Percentiles rank a stretch among this genome's conserved stretches.
These are phyloP conservation scores for Mycena galericulata DNA, from an alignment of 768 basidiomycete species.

Conservation along the genomic window DNA sequence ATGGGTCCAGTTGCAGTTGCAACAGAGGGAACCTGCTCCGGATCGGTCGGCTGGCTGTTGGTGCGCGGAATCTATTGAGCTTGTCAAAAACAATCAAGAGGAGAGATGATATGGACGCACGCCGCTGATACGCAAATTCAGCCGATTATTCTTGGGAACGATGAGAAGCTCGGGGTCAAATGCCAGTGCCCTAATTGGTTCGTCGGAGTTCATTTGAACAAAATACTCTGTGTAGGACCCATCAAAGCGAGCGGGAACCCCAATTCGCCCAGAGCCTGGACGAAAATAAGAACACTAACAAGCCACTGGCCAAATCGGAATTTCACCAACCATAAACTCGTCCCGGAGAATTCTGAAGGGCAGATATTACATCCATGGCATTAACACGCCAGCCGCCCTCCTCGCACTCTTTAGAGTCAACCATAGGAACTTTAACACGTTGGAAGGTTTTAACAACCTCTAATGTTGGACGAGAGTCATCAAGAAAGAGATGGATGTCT, in stretches of 20 bases:
- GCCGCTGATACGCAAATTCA: not conserved
- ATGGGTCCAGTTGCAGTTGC: not conserved
- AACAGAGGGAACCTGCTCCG: not conserved
- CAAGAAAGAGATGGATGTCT: not conserved
- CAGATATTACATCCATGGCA: not conserved
- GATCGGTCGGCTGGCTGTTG: not conserved
- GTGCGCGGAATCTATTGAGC: not conserved
- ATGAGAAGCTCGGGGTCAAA: not conserved
- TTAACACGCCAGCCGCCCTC: slow-evolving; percentile 2
- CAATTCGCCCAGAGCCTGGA: not conserved
- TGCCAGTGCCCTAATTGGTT: not conserved
- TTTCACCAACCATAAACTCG: not conserved
- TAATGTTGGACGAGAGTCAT: not conserved
- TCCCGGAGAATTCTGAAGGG: not conserved
- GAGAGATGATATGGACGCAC: not conserved
- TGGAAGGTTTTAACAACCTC: not conserved
- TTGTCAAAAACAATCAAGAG: not conserved
- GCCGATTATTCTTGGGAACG: not conserved
- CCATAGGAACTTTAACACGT: not conserved
- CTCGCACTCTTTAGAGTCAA: not conserved
- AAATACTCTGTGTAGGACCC: slow-evolving; percentile 3
- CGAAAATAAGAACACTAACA: not conserved
- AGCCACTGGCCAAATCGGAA: too few relatives aligned
- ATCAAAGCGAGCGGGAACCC: not conserved
- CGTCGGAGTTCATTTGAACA: not conserved